Percentiles rank a stretch among this genome's conserved stretches.
Evolutionary conservation across 768 basidiomycete species (phyloP).

Genomic region (Punctularia strigosozonata): DNA sequence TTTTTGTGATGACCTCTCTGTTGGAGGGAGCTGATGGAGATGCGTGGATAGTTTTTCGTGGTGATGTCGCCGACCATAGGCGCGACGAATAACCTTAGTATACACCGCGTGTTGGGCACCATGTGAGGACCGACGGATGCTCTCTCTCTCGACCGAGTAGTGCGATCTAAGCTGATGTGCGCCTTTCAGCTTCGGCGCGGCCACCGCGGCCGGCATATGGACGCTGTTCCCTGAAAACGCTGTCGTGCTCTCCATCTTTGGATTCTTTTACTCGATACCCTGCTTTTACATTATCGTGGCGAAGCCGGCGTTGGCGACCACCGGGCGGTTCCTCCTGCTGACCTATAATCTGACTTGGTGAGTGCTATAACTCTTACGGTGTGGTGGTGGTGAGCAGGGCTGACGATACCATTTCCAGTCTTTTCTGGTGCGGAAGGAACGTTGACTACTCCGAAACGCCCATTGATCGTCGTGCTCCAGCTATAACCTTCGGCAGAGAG

Average conservation of each 20-base stretch:
- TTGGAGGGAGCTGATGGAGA: too few relatives aligned
- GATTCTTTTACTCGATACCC: slow-evolving; percentile 83
- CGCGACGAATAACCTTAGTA: slow-evolving; percentile 78
- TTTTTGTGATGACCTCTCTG: slow-evolving; percentile 2
- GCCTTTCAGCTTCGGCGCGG: slow-evolving; percentile 57
- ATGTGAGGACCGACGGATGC: slow-evolving; percentile 35
- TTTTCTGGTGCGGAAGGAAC: slow-evolving; percentile 26
- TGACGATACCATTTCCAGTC: too few relatives aligned
- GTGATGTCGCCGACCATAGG: slow-evolving; percentile 89
- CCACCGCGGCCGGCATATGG: slow-evolving; percentile 62
- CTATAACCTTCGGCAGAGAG: slow-evolving; percentile 65
- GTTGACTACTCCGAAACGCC: slow-evolving; percentile 5
- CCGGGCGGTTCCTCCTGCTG: slow-evolving; percentile 70
- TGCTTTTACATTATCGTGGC: slow-evolving; percentile 88
- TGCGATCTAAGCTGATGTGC: slow-evolving; percentile 4
- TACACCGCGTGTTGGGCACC: slow-evolving; percentile 81
- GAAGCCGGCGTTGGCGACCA: slow-evolving; percentile 62
- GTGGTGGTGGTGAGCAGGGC: too few relatives aligned
- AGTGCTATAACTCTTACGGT: too few relatives aligned
- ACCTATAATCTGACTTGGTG: slow-evolving; percentile 91
- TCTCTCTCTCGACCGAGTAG: background rate
- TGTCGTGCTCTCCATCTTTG: slow-evolving; percentile 64
- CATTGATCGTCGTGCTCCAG: slow-evolving; percentile 24
- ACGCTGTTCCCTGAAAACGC: slow-evolving; percentile 67
- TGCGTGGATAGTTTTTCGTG: slow-evolving; percentile 57